Percentiles rank a stretch among this genome's conserved stretches.
Conservation (phyloP, 2,329 filamentous ascomycete genomes). For the Beauveria rudraprayagi region DNA sequence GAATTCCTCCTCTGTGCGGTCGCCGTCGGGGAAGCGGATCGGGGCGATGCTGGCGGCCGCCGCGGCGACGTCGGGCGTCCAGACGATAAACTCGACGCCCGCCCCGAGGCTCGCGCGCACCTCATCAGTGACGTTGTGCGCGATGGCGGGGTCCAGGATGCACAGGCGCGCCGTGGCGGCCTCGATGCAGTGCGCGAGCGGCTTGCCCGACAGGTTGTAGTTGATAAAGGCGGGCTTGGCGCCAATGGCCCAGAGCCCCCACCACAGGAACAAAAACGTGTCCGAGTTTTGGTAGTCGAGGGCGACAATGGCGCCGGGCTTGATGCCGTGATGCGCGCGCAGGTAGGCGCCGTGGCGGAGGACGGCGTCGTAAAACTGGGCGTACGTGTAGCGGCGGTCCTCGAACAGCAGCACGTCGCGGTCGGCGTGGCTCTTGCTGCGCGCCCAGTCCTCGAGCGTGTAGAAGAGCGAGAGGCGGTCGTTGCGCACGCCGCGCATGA, state of each 20-base stretch:
- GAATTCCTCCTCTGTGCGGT: constrained; percentile 40
- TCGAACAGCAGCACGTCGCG: constrained; percentile 59
- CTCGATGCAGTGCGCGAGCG: constrained; percentile 66
- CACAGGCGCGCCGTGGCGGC: constrained; percentile 59
- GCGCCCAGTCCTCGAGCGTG: constrained; percentile 58
- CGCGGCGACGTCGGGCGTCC: constrained; percentile 50
- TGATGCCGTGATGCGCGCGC: constrained; percentile 52
- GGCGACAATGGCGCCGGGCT: constrained; percentile 68
- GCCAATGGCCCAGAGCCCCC: constrained; percentile 76
- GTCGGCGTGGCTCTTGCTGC: constrained; percentile 40
- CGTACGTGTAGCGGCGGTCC: constrained; percentile 62
- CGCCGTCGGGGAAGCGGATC: constrained; percentile 49
- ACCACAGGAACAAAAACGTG: constrained; percentile 65
- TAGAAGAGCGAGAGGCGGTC: constrained; percentile 70
- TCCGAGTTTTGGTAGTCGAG: constrained; percentile 76
- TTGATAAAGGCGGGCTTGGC: constrained; percentile 82
- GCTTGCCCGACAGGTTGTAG: constrained; percentile 67
- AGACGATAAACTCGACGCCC: constrained; percentile 49
- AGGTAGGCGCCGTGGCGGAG: constrained; percentile 72
- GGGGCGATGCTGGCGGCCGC: constrained; percentile 44
- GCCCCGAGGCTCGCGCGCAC: constrained; percentile 39
- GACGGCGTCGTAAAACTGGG: constrained; percentile 62
- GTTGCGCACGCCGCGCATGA: constrained; percentile 39
- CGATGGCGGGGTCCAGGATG: constrained; percentile 57
- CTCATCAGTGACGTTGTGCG: constrained; percentile 48